phyloP scores from a whole-genome alignment of 2,329 filamentous ascomycete species.

The Akanthomyces lecanii region DNA sequence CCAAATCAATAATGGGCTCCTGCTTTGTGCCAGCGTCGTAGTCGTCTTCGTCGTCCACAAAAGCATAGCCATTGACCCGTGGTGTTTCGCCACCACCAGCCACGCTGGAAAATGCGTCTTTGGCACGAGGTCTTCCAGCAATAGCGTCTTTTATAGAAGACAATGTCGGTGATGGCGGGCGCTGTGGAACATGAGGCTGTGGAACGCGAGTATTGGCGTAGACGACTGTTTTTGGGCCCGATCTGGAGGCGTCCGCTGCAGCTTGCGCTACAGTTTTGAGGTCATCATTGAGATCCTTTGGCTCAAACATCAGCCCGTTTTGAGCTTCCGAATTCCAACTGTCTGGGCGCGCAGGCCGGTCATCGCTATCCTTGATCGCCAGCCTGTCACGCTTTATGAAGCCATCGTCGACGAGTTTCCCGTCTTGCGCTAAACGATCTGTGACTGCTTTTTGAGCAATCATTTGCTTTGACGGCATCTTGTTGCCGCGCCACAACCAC shows the following conservation, averaged over 20 bases:
- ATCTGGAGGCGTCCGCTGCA: slow-evolving; percentile 66
- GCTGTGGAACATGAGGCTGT: slow-evolving; percentile 36
- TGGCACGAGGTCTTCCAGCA: slow-evolving; percentile 61
- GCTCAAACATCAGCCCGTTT: slow-evolving; percentile 84
- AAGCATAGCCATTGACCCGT: slow-evolving; percentile 86
- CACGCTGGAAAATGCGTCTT: slow-evolving; percentile 57
- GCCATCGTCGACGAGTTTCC: slow-evolving; percentile 51
- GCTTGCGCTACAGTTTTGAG: slow-evolving; percentile 61
- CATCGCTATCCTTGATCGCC: slow-evolving; percentile 62
- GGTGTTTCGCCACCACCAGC: slow-evolving; percentile 71
- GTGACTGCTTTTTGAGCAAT: slow-evolving; percentile 62
- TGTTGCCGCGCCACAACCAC: slow-evolving; percentile 87
- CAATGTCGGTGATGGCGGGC: slow-evolving; percentile 74
- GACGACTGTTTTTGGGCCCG: slow-evolving; percentile 70
- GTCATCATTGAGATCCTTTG: slow-evolving; percentile 59
- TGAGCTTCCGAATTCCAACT: slow-evolving; percentile 70
- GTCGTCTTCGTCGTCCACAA: slow-evolving; percentile 77
- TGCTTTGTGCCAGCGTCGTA: slow-evolving; percentile 32
- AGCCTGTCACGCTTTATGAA: slow-evolving; percentile 51
- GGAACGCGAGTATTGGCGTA: slow-evolving; percentile 82
- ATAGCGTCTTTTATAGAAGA: slow-evolving; percentile 83
- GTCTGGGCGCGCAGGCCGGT: slow-evolving; percentile 72
- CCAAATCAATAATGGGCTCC: slow-evolving; percentile 50
- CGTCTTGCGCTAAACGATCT: slow-evolving; percentile 44
- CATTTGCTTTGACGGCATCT: slow-evolving; percentile 76